These are phyloP conservation scores for Tilletia caries DNA, from an alignment of 1,284 basidiomycete species.

Conservation along the genomic window DNA sequence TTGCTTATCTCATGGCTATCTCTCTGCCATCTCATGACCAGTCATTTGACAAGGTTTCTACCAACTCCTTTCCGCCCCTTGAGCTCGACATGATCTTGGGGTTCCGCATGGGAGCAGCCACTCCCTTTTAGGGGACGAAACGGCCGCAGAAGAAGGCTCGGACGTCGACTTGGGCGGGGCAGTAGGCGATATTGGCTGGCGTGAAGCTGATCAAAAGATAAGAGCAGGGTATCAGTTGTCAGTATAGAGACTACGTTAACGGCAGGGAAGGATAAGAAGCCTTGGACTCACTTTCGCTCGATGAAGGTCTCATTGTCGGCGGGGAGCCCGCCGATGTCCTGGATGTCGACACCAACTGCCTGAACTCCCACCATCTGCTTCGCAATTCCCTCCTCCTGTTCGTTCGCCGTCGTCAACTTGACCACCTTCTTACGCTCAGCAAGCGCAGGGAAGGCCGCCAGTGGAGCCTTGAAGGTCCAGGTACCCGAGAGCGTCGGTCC, in stretches of 20 bases:
- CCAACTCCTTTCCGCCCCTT: slow-evolving; percentile 64
- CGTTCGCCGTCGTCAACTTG: slow-evolving; percentile 33
- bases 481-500: slow-evolving; percentile 34
- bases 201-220: slow-evolving; percentile 66
- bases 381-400: slow-evolving; percentile 28
- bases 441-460: slow-evolving; percentile 34
- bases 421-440: slow-evolving; percentile 24
- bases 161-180: slow-evolving; percentile 78
- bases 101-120: slow-evolving; percentile 87
- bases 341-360: slow-evolving; percentile 66
- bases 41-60: no score
- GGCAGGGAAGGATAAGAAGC: neutral
- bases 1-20: no score
- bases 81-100: slow-evolving; percentile 81
- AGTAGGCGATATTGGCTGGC: slow-evolving; percentile 79
- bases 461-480: slow-evolving; percentile 41
- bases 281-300: slow-evolving; percentile 67
- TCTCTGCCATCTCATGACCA: no score
- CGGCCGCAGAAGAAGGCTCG: slow-evolving; percentile 88
- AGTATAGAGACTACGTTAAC: no score
- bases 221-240: neutral
- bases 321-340: slow-evolving; percentile 88
- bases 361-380: slow-evolving; percentile 61
- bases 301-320: slow-evolving; percentile 85
- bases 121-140: slow-evolving; percentile 89